These are phyloP conservation scores for Ophiostoma populinum DNA, from an alignment of 2,329 filamentous ascomycete species.

Conservation along the genomic window DNA sequence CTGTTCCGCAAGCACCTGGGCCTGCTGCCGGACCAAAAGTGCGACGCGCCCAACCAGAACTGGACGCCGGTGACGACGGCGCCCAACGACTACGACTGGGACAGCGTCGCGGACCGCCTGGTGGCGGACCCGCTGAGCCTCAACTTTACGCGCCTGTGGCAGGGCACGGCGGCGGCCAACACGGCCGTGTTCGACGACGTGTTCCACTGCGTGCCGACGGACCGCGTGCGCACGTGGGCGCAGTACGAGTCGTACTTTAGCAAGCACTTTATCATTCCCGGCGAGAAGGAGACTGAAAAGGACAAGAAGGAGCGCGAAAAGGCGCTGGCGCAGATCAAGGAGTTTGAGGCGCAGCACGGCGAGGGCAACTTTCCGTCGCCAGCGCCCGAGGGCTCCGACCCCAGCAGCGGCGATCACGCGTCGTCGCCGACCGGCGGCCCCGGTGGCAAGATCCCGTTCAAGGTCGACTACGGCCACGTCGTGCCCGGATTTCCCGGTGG, in stretches of 20 bases:
- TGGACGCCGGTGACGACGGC: constrained; percentile 54
- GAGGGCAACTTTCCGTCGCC: background rate
- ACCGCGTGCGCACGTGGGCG: constrained; percentile 51
- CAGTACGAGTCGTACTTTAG: constrained; percentile 58
- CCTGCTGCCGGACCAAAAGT: constrained; percentile 54
- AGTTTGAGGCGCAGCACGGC: background rate
- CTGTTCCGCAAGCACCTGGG: constrained; percentile 85
- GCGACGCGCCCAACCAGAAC: constrained; percentile 51
- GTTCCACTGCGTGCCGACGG: constrained; percentile 64
- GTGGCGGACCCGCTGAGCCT: constrained; percentile 59
- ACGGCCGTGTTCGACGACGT: constrained; percentile 65
- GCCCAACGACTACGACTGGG: constrained; percentile 58
- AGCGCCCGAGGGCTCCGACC: background rate
- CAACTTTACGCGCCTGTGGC: constrained; percentile 57
- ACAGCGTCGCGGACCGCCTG: constrained; percentile 44
- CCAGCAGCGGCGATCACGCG: background rate
- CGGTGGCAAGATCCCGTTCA: constrained; percentile 12
- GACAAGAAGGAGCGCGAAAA: constrained; percentile 22
- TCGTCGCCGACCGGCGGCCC: constrained; percentile 15
- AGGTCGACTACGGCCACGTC: constrained; percentile 74
- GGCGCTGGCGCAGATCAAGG: constrained; percentile 11
- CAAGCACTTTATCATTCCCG: constrained; percentile 44
- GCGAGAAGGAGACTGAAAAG: constrained; percentile 22
- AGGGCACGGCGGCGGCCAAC: constrained; percentile 53
- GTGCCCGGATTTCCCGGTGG: constrained; percentile 63